Percentiles rank a stretch among this genome's conserved stretches.
These are phyloP conservation scores for Pinus tabuliformis DNA, from an alignment of 75 land plant genomes.

Conservation along the genomic window DNA sequence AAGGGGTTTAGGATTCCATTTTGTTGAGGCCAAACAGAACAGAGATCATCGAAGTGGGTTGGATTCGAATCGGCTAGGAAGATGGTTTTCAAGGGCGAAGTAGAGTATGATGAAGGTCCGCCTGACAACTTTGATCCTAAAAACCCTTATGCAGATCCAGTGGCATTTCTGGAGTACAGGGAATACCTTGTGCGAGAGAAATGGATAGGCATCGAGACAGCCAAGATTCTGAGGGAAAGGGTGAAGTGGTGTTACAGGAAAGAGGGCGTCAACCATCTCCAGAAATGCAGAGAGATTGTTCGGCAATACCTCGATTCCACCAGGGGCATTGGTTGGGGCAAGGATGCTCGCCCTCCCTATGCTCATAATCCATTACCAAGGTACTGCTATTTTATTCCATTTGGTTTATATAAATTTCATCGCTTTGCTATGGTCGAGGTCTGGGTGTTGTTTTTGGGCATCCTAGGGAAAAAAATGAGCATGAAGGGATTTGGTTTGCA, in stretches of 20 bases:
- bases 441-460: too few relatives aligned
- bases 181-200: constrained; percentile 91
- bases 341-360: constrained; percentile 66
- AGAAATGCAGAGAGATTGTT: constrained; percentile 83
- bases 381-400: too few relatives aligned
- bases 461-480: too few relatives aligned
- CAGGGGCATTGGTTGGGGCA: constrained; percentile 90
- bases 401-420: too few relatives aligned
- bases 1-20: too few relatives aligned
- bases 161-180: constrained; percentile 73
- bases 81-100: constrained; percentile 60
- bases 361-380: too few relatives aligned
- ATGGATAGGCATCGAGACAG: constrained; percentile 87
- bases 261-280: constrained; percentile 91
- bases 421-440: too few relatives aligned
- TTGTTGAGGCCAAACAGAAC: too few relatives aligned
- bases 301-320: constrained; percentile 81
- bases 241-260: constrained; percentile 82
- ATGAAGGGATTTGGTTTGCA: too few relatives aligned
- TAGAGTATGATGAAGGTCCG: constrained; percentile 44
- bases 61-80: not conserved
- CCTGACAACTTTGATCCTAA: constrained; percentile 82
- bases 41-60: too few relatives aligned
- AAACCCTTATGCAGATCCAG: constrained; percentile 64
- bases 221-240: constrained; percentile 82